Evolutionary conservation across 2,329 filamentous ascomycete genomes (phyloP), one percentile per base, ranked within the genome.

Genomic region (Cladorrhinum sp.): DNA sequence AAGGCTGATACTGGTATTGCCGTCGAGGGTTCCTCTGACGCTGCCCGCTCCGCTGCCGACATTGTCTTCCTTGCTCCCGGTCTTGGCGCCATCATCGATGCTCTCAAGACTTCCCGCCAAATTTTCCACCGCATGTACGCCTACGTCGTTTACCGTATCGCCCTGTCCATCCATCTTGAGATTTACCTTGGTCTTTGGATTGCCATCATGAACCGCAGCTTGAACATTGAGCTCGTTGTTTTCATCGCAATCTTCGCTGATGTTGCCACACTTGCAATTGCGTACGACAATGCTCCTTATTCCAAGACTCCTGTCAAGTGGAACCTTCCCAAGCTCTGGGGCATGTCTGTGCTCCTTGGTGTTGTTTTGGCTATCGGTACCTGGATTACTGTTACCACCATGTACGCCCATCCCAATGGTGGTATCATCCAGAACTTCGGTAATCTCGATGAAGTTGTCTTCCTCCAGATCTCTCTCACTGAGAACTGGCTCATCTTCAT

Each of bases 401-500:
- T 96, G 85, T 85, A 86, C 86, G 77, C 84, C 74, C 63, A 66
- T 65, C 78, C 87, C 70, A 77, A 90, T 68, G 90, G 89, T 70
- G 92, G 92, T 84, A 94, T 96, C 69, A 89, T 93, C 67, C 90
- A 96, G 82, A 94, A 95, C 80, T 90, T 89, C 70, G 92, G 92
- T 83, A 84, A 88, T 73, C 80, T 90, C 59, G 91, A 96, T 69
- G 86, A 87, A 69, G 87, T 96, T 61, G 78, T 96, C 71, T 96
- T 96, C 85, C 87, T 96, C 39, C 86, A 96, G 79, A 91, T 96
- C 75, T 91, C 90, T 12, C 85, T 96, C 58, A 93, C 92, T 63
- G 91, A 96, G 83, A 96, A 96, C 80, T 96, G 92, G 92, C 84
- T 96, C 57, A 96, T 96, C 77, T 96, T 96, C 82, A 94, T 96